A percentile compares a stretch with the other conserved stretches of the same genome.
Conservation (phyloP, 371 early-diverging fungal species). For the Parasitella parasitica region DNA sequence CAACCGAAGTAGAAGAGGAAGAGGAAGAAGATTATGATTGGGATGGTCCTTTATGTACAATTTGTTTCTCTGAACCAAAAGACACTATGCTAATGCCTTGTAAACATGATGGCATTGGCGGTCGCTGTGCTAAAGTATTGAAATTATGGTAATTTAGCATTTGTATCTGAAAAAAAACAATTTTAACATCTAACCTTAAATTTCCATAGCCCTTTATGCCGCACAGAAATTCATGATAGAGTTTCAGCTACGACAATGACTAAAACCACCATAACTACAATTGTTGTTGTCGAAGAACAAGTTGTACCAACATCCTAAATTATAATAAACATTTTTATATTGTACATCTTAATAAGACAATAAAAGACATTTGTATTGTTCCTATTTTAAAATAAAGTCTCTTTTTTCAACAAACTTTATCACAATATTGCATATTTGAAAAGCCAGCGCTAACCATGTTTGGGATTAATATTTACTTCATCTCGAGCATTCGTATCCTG, state of each 20-base stretch:
- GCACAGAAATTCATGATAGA: conserved; percentile 12
- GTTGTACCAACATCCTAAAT: neutral
- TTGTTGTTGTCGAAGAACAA: neutral
- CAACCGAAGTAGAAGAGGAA: conserved; percentile 1
- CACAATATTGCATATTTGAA: too few relatives aligned
- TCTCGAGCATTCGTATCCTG: too few relatives aligned
- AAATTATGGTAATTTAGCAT: neutral
- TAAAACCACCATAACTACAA: neutral
- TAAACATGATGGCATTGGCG: conserved; percentile 31
- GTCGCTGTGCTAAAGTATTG: conserved; percentile 36
- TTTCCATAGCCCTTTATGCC: conserved; percentile 11
- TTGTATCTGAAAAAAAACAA: too few relatives aligned
- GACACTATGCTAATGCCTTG: conserved; percentile 43
- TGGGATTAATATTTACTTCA: too few relatives aligned
- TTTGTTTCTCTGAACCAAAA: conserved; percentile 41
- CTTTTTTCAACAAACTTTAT: too few relatives aligned
- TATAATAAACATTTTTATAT: too few relatives aligned
- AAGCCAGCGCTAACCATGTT: too few relatives aligned
- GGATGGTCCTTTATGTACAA: conserved; percentile 41
- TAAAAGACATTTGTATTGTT: too few relatives aligned
- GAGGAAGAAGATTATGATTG: conserved; percentile 24
- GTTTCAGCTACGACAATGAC: neutral
- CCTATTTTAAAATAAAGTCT: too few relatives aligned
- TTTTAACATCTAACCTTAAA: too few relatives aligned
- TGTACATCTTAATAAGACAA: too few relatives aligned